Base-by-base conservation (phyloP, 2,329 filamentous ascomycete genomes). In the Colletotrichum phormii region DNA sequence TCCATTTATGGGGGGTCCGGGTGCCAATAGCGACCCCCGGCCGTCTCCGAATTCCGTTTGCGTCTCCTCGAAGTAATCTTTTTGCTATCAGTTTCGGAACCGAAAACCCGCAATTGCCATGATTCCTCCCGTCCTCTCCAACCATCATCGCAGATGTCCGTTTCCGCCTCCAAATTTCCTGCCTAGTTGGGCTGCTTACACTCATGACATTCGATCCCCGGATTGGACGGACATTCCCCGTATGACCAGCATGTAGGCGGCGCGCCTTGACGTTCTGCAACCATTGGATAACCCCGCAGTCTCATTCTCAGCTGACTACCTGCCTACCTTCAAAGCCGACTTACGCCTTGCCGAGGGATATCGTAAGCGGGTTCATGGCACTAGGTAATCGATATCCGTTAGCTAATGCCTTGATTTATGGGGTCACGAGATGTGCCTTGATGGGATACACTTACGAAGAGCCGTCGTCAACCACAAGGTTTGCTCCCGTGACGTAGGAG, bases 391-490 rank as follows among this genome's bases (percentile, higher is more conserved):
- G 54, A 54, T 49, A 33, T 33, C 31, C 13, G 65, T 78, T 67
- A 78, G 74, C 64, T 70, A 61, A 59, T 55, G 31, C 18, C 51
- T 13, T 31, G 51, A 53, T 42, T 49, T 49, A 73, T n/a, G 35
- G 12, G 42, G 24, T 42, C 58, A 73, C 26, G 29, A 12, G 42
- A 26, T 64, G 22, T 11, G 55, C 15, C 35, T 31, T n/a, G 37
- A 18, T 11, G 33, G 5, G 31, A 37, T 26, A 53, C 49, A 77
- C 80, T 79, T 71, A 82, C 81, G 80, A 81, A 24, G 88, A 87
- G 8, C 90, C 90, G 4, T 89, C 90, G 81, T 92, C 90, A 15
- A 91, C 89, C 15, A 91, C 86, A 76, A 92, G 79, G 77, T 92
- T 91, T 2, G 88, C 84, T 1, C 90, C 90, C 0, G 88, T 91